Percentiles rank a stretch among this genome's conserved stretches.
These are phyloP conservation scores for Botryobasidium botryosum DNA, from an alignment of 768 basidiomycete genomes.

Conservation along the genomic window DNA sequence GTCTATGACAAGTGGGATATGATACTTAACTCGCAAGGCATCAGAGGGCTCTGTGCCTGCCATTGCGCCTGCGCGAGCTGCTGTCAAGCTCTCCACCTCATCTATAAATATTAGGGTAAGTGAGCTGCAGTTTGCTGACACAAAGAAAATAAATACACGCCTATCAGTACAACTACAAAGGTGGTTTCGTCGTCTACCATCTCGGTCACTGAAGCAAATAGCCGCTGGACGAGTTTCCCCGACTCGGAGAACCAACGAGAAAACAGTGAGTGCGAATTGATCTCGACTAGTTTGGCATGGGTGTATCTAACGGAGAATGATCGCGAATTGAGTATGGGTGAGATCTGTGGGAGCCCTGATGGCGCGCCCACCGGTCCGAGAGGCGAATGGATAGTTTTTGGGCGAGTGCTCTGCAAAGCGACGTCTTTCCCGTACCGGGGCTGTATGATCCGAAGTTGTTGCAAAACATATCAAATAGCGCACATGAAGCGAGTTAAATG, in stretches of 20 bases:
- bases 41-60: conserved; percentile 93
- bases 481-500: not conserved
- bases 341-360: not conserved
- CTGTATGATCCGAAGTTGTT: conserved; percentile 1
- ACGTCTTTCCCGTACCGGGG: conserved; percentile 95
- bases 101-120: conserved; percentile 31
- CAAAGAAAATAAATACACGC: conserved; percentile 23
- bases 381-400: conserved; percentile 90
- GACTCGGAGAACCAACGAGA: conserved; percentile 99
- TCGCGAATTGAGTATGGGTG: not conserved
- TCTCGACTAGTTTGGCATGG: conserved; percentile 78
- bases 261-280: conserved; percentile 96
- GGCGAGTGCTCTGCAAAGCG: conserved; percentile 81
- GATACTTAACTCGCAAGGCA: conserved; percentile 53
- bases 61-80: conserved; percentile 87
- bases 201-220: conserved; percentile 79
- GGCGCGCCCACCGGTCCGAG: conserved; percentile 47
- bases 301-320: conserved; percentile 41
- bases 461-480: too few relatives aligned
- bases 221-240: conserved; percentile 87
- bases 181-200: conserved; percentile 81
- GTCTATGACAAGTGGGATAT: not conserved
- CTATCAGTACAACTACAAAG: conserved; percentile 90
- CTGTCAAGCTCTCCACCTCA: conserved; percentile 92
- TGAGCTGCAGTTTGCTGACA: not conserved